Evolutionary conservation across 2,329 filamentous ascomycete genomes (phyloP).

Genomic region (Penicillium rolfsii): DNA sequence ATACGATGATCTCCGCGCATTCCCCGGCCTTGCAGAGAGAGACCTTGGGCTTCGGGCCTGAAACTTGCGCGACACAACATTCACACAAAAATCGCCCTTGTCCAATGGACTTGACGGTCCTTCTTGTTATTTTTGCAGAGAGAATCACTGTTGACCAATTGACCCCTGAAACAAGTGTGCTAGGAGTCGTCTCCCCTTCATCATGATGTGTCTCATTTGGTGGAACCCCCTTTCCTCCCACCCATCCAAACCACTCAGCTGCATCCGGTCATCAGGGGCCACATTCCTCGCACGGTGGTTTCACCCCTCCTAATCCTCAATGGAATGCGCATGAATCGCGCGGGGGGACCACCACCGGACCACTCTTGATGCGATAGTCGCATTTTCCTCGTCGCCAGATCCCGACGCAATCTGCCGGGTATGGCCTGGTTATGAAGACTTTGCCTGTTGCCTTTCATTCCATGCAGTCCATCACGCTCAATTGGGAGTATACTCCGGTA

Average conservation of each 20-base stretch:
- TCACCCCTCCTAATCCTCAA: not conserved
- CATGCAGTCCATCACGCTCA: not conserved
- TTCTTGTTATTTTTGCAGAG: not conserved
- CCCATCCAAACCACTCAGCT: constrained; percentile 1
- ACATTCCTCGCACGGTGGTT: constrained; percentile 15
- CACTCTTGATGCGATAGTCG: constrained; percentile 22
- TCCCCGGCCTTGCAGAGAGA: not conserved
- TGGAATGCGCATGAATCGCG: constrained; percentile 18
- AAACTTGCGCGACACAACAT: not conserved
- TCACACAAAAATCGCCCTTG: not conserved
- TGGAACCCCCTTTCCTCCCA: not conserved
- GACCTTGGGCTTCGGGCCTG: not conserved
- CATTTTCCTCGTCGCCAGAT: constrained; percentile 3
- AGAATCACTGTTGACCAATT: not conserved
- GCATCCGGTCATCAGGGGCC: constrained; percentile 18
- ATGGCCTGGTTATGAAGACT: not conserved
- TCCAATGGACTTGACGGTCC: not conserved
- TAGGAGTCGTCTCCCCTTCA: constrained; percentile 4
- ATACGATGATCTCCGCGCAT: constrained; percentile 7
- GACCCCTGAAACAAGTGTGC: not conserved
- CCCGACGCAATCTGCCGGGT: not conserved
- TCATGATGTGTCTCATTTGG: constrained; percentile 6
- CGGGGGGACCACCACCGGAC: not conserved
- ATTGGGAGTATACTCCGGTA: not conserved
- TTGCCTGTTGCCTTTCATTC: constrained; percentile 21